Percentiles rank a stretch among this genome's conserved stretches.
Evolutionary conservation across 768 basidiomycete species (phyloP).

Genomic region (Psilocybe azurescens): DNA sequence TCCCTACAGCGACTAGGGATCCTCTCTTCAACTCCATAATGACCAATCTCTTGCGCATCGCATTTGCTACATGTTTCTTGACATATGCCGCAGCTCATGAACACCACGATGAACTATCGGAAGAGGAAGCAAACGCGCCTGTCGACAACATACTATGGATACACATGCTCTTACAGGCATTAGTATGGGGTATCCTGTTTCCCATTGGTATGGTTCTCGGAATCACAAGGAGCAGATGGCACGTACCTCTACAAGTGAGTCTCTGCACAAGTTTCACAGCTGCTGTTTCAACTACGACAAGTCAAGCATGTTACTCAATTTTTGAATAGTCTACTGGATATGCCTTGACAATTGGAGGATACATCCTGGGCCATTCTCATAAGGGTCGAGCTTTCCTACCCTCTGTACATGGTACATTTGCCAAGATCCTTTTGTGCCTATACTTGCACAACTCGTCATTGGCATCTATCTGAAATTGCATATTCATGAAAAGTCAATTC

Average conservation of each 20-base stretch:
- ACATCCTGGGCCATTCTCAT: constrained; percentile 87
- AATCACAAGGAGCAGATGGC: constrained; percentile 82
- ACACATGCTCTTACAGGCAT: constrained; percentile 79
- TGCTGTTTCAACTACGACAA: neutral
- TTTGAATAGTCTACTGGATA: constrained; percentile 62
- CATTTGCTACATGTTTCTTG: constrained; percentile 20
- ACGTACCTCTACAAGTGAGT: constrained; percentile 85
- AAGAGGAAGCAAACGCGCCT: constrained; percentile 67
- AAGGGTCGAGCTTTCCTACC: constrained; percentile 76
- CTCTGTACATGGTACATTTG: constrained; percentile 76
- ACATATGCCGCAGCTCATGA: constrained; percentile 52
- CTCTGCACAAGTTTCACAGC: neutral
- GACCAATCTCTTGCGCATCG: constrained; percentile 8
- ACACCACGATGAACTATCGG: constrained; percentile 66
- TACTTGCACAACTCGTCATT: constrained; percentile 66
- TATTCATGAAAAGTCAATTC: constrained; percentile 75
- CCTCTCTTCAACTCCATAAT: constrained; percentile 7
- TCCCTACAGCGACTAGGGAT: neutral
- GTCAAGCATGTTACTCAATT: constrained; percentile 4
- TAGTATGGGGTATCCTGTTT: constrained; percentile 87
- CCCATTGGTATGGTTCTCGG: constrained; percentile 85
- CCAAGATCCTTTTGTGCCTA: constrained; percentile 68
- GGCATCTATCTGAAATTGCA: constrained; percentile 95
- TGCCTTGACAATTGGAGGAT: constrained; percentile 72
- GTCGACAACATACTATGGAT: constrained; percentile 83